These are phyloP conservation scores for Carex myosuroides DNA, from an alignment of 176 grass and related monocot genomes.

Conservation along the genomic window DNA sequence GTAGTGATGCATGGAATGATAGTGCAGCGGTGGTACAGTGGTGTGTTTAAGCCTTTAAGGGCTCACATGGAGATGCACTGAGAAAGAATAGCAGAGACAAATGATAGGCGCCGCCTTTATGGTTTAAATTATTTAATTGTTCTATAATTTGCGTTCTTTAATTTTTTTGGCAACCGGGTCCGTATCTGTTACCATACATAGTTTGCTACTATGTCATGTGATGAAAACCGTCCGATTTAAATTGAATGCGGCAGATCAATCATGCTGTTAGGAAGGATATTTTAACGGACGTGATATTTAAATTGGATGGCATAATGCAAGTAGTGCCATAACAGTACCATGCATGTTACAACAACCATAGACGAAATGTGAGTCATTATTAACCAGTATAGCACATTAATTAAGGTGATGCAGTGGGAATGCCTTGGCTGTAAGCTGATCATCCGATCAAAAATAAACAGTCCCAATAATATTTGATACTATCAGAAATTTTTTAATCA, in stretches of 20 bases:
- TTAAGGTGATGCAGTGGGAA: neutral
- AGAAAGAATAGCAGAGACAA: neutral
- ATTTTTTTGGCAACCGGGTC: neutral
- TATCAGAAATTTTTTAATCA: neutral
- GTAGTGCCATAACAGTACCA: neutral
- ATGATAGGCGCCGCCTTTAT: slow-evolving; percentile 7
- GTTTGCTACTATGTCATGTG: too few relatives aligned
- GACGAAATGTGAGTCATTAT: neutral
- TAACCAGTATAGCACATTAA: neutral
- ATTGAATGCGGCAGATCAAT: neutral
- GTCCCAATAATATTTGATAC: neutral
- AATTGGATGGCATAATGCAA: neutral
- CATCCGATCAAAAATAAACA: neutral
- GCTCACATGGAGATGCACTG: neutral
- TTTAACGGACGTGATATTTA: neutral
- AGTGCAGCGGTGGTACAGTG: neutral
- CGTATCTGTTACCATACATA: too few relatives aligned
- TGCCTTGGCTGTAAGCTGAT: neutral
- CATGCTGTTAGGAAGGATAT: neutral
- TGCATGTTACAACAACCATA: neutral
- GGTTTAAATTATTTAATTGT: slow-evolving; percentile 10
- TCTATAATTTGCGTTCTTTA: neutral
- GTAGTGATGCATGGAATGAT: neutral
- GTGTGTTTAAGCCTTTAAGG: neutral
- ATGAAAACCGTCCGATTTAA: neutral